Evolutionary conservation across 352 stramenopile genomes (phyloP), one percentile per base, ranked within the genome.

Genomic region (Phytophthora boehmeriae): DNA sequence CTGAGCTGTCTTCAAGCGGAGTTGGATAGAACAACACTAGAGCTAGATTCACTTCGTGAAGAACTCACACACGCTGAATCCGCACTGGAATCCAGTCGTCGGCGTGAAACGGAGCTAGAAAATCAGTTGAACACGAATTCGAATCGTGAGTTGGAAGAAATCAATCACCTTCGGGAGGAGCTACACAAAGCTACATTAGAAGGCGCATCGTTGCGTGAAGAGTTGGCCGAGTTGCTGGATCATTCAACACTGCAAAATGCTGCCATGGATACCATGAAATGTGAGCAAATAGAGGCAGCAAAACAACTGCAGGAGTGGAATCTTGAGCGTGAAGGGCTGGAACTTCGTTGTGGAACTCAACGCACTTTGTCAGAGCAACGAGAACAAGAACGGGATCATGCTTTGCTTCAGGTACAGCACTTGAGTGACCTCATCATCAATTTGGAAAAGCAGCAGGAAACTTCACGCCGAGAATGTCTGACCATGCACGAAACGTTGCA

Each of bases 191-290:
- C 27, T 10, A 53, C 28, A 16, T 17, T 42, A n/a, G 27, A 53
- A 41, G n/a, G 11, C 16, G 45, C 16, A 4, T 36, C 45, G 16
- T 1, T 53, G 13, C 45, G 45, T 28, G 45, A 36, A 27, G 45
- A 53, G 10, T 38, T 53, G 16, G 28, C 59, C 17, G 49, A 66
- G 49, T 20, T 69, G 8, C 46, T 69, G 9, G 54, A 73, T 5
- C 54, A 69, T 25, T 69, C 59, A 16, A 62, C 36, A 14, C 13
- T 69, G 16, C 65, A 73, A 39, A 69, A 59, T 2, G 16, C 54
- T 39, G 51, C 53, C 4, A 63, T 73, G 11, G 53, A 73, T 38
- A 36, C 41, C 0, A 16, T 73, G 32, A 30, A 59, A 10, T 23
- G 54, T 6, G 42, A 68, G 38, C 39, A 56, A n/a, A 19, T 47